Conservation (phyloP, 1,284 basidiomycete genomes). For the Pseudozyma flocculosa region DNA sequence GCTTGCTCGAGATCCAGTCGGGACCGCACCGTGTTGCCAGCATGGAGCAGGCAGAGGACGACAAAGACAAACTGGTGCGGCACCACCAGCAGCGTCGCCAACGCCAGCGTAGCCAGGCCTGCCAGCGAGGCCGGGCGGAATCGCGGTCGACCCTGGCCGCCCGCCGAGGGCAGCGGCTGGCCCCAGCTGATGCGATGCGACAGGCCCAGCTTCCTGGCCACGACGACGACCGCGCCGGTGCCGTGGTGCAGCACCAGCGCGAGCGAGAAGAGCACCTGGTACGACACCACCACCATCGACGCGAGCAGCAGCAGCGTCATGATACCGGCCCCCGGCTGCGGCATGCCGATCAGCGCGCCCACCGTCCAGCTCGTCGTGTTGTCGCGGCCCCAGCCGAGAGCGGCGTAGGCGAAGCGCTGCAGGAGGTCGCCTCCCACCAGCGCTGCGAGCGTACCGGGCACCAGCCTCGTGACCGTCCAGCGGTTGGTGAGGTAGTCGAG, state of each 20-base stretch:
- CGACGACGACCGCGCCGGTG: slow-evolving; percentile 14
- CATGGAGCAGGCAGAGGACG: slow-evolving; percentile 74
- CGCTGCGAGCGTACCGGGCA: background rate
- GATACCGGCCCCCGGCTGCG: too few species aligned
- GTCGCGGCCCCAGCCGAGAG: too few species aligned
- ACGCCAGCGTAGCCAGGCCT: slow-evolving; percentile 68
- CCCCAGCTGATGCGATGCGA: slow-evolving; percentile 12
- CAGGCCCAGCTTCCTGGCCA: slow-evolving; percentile 4
- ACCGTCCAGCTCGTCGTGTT: too few species aligned
- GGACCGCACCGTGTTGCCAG: slow-evolving; percentile 59
- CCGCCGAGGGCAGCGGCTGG: slow-evolving; percentile 9
- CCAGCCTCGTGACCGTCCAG: background rate
- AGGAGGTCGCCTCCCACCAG: too few species aligned
- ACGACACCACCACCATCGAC: slow-evolving; percentile 14
- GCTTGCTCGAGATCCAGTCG: slow-evolving; percentile 16
- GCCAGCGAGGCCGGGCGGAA: slow-evolving; percentile 55
- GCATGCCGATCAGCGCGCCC: too few species aligned
- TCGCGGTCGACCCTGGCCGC: slow-evolving; percentile 19
- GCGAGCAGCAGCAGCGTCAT: too few species aligned
- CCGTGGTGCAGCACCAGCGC: slow-evolving; percentile 13
- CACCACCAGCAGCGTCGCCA: slow-evolving; percentile 71
- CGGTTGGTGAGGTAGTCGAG: background rate
- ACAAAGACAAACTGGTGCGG: slow-evolving; percentile 90
- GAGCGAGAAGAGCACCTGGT: slow-evolving; percentile 15
- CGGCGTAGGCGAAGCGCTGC: too few species aligned